Percentiles rank a stretch among this genome's conserved stretches.
phyloP scores from a whole-genome alignment of 1,284 basidiomycete species.

The Ganoderma meredithae region DNA sequence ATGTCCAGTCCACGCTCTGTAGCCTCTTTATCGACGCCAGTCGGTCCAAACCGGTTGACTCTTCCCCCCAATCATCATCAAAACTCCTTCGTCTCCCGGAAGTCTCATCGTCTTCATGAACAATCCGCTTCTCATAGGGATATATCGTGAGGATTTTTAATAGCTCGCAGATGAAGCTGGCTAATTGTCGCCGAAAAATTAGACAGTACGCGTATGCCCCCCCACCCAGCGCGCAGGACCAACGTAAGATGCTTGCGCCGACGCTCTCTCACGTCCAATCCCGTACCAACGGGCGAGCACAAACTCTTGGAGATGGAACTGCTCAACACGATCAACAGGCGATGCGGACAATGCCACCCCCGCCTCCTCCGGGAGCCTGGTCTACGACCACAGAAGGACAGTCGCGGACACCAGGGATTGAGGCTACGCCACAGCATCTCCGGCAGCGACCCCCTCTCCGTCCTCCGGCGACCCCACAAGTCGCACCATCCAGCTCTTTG shows the following conservation, averaged over 20 bases:
- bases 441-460: slow-evolving; percentile 26
- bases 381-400: slow-evolving; percentile 10
- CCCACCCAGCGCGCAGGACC: slow-evolving; percentile 48
- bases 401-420: slow-evolving; percentile 23
- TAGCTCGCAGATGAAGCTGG: background rate
- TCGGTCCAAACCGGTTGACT: slow-evolving; percentile 65
- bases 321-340: background rate
- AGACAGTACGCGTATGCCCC: slow-evolving; percentile 70
- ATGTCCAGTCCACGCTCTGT: slow-evolving; percentile 66
- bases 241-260: slow-evolving; percentile 31
- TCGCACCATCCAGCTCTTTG: slow-evolving; percentile 17
- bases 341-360: slow-evolving; percentile 23
- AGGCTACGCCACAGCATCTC: slow-evolving; percentile 3
- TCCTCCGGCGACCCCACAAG: slow-evolving; percentile 25
- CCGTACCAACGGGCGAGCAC: slow-evolving; percentile 31
- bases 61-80: slow-evolving; percentile 59
- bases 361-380: slow-evolving; percentile 10
- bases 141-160: slow-evolving; percentile 16
- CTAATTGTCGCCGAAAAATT: slow-evolving; percentile 11
- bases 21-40: slow-evolving; percentile 52
- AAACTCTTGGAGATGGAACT: background rate
- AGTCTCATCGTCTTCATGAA: slow-evolving; percentile 16
- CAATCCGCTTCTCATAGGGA: slow-evolving; percentile 4
- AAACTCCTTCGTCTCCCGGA: slow-evolving; percentile 51
- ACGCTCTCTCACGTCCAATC: slow-evolving; percentile 36